Evolutionary conservation across 805 yeast species (phyloP).

Genomic region (Henningerozyma blattae): DNA sequence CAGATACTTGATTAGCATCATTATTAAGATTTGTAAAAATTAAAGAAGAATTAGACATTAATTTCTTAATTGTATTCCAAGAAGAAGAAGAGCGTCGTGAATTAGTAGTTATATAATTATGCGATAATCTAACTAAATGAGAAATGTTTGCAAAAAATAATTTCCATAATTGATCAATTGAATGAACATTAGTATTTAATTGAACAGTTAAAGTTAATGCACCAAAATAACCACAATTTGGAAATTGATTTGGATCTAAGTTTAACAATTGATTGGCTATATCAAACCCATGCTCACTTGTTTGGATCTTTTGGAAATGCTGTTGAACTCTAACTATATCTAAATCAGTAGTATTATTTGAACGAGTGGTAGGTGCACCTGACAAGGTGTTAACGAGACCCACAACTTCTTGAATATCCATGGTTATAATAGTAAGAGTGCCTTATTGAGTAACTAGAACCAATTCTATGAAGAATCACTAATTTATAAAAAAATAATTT

Average conservation of each 20-base stretch:
- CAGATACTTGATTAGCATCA: constrained; percentile 6
- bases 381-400: constrained; percentile 18
- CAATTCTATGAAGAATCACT: too few relatives aligned
- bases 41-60: constrained; percentile 25
- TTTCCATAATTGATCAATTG: constrained; percentile 11
- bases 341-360: constrained; percentile 14
- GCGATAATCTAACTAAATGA: constrained; percentile 11
- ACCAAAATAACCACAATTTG: constrained; percentile 24
- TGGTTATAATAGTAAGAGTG: too few relatives aligned
- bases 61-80: constrained; percentile 13
- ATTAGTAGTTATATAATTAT: constrained; percentile 9
- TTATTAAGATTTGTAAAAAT: constrained; percentile 18
- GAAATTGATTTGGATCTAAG: constrained; percentile 8
- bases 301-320: constrained; percentile 20
- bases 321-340: constrained; percentile 23
- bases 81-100: background rate
- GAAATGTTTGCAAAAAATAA: constrained; percentile 17
- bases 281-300: constrained; percentile 17
- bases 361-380: constrained; percentile 16
- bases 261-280: constrained; percentile 18
- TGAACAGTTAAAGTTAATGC: constrained; percentile 26
- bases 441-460: too few relatives aligned
- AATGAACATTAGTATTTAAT: constrained; percentile 10
- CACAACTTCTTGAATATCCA: constrained; percentile 10
- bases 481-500: too few relatives aligned